Conservation (phyloP, 169 alveolate species). For the Babesia ovis region DNA sequence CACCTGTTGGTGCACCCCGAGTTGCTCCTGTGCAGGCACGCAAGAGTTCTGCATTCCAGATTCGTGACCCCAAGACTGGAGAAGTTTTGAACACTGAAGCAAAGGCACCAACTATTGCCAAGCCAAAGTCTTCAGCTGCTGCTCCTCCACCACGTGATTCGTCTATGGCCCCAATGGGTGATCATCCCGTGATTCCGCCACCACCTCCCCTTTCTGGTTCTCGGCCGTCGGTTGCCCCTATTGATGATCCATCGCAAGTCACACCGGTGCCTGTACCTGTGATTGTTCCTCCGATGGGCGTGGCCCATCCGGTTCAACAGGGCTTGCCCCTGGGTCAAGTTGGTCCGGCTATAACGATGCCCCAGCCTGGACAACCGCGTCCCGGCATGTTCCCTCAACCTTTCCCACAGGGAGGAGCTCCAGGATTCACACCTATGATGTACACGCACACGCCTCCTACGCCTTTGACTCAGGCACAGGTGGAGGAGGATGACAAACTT, state of each 20-base stretch:
- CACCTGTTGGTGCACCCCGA: not conserved
- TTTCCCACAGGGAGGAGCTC: constrained; percentile 7
- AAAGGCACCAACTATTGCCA: constrained; percentile 5
- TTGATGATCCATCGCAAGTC: not conserved
- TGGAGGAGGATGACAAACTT: not conserved
- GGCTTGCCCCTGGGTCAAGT: not conserved
- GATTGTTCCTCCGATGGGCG: constrained; percentile 4
- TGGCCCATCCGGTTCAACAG: not conserved
- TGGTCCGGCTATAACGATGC: not conserved
- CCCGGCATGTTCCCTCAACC: not conserved
- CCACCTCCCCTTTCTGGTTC: not conserved
- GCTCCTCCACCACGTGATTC: not conserved
- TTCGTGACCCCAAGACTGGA: constrained; percentile 55
- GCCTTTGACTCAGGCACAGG: constrained; percentile 3
- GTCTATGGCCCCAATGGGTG: not conserved
- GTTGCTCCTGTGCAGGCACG: constrained; percentile 15
- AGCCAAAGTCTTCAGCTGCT: constrained; percentile 9
- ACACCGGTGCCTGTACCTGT: constrained; percentile 3
- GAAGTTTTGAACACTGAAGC: constrained; percentile 48
- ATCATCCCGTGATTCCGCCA: not conserved
- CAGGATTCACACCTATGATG: constrained; percentile 23
- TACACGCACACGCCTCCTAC: constrained; percentile 1
- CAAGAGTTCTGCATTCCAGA: constrained; percentile 63
- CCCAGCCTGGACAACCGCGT: not conserved
- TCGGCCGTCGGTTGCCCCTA: not conserved